Evolutionary conservation across 108 stramenopile species (phyloP).

Genomic region (Nitzschia sp.): DNA sequence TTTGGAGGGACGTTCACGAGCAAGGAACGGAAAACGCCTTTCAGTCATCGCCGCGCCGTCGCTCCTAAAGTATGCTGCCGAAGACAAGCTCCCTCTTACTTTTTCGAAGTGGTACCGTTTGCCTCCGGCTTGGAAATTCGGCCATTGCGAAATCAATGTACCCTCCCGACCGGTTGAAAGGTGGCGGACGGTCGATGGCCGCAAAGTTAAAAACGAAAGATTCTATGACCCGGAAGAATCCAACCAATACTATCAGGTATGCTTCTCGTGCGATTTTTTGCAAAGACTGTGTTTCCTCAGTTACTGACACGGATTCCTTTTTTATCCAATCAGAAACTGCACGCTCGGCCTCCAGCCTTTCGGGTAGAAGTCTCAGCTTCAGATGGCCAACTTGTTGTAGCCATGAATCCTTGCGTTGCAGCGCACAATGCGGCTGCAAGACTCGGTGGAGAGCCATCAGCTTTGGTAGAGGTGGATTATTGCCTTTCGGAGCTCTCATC

Average conservation of each 20-base stretch:
- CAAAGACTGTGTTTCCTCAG: too few species aligned
- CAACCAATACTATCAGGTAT: constrained; percentile 49
- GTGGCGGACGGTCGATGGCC: constrained; percentile 29
- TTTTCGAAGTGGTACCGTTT: constrained; percentile 45
- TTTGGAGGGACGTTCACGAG: constrained; percentile 37
- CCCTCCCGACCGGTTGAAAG: constrained; percentile 44
- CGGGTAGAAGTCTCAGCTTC: constrained; percentile 40
- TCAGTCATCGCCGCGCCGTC: constrained; percentile 47
- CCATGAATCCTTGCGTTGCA: constrained; percentile 58
- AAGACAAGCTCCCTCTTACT: constrained; percentile 39
- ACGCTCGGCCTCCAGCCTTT: constrained; percentile 51
- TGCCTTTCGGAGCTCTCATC: constrained; percentile 44
- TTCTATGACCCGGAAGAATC: constrained; percentile 45
- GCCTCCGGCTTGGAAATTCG: constrained; percentile 22
- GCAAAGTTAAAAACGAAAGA: constrained; percentile 28
- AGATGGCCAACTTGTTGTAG: constrained; percentile 30
- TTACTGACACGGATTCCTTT: too few species aligned
- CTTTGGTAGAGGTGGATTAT: constrained; percentile 39
- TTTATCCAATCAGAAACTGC: constrained; percentile 36
- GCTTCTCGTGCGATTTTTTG: background rate
- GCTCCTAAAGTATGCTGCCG: constrained; percentile 50
- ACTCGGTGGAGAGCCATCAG: constrained; percentile 36
- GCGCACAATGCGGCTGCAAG: constrained; percentile 62
- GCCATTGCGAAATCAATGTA: constrained; percentile 34
- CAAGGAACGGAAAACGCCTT: constrained; percentile 43